Base-by-base conservation (phyloP, 2,329 filamentous ascomycete genomes). In the Colletotrichum tamarilloi region DNA sequence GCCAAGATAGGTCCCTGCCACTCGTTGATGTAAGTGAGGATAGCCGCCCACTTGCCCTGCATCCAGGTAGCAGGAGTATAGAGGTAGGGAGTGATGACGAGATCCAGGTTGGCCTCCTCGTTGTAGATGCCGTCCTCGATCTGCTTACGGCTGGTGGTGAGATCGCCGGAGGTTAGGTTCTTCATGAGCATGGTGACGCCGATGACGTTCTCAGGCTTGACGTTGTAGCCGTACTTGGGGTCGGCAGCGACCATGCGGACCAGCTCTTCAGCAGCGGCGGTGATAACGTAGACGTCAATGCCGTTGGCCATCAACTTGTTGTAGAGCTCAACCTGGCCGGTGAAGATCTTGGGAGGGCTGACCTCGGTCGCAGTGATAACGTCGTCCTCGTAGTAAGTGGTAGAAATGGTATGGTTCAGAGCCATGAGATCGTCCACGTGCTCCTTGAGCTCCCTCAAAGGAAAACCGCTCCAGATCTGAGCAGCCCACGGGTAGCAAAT, bases 391-490 rank as follows among this genome's bases (percentile, higher is more conserved):
- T 77, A 84, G 75, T 85, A 84, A 5, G 77, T 80, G n/a, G 79
- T 78, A 5, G 79, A 73, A 5, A 86, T 80, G 9, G 81, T 82
- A 30, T 62, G 73, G 77, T 84, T 82, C 69, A 84, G 80, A 1
- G 84, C 81, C 79, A 87, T 84, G 72, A 87, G 81, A 74, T 87
- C 83, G 75, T 87, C 87, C 2, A 86, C 83, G 74, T 85, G 84
- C 71, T 81, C 82, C 77, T 85, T 85, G 46, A 86, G 81, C 73
- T 86, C 82, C 64, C 84, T 81, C 67, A 88, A 80, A 1, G 84
- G 80, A 42, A 86, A 77, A 30, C 83, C 84, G 53, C 81, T 80
- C 62, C 83, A 86, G 68, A 85, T 79, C 72, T 86, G 82, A 1
- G 83, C 83, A 11, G 80, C 81, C 78, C 83, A 86, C 0, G 84